Evolutionary conservation across 2,329 filamentous ascomycete species (phyloP), one percentile per base, ranked within the genome.

Genomic region (Fusarium incarnatum): DNA sequence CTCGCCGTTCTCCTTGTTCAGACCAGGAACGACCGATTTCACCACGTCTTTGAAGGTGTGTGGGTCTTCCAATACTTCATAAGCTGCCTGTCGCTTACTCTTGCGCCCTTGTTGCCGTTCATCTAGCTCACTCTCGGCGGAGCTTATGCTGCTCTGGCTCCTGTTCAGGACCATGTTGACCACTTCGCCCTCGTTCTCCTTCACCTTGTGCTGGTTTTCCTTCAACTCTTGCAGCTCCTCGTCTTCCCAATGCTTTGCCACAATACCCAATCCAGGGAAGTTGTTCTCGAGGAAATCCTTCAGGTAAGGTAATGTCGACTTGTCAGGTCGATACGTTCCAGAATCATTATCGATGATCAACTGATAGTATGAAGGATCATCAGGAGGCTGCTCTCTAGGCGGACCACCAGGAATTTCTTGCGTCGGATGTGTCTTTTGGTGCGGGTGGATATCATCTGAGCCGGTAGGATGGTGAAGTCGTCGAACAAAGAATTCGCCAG

Each of bases 261-360:
- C 84, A 47, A 97, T 84, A 54, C 91, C 89, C 2, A 98, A 82
- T 1, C 93, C 94, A 0, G 93, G 92, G 34, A 98, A 89, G 71
- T 95, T 94, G 25, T 79, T 80, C 32, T 89, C 82, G 4, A 98
- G 81, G 76, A 94, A 97, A 13, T 83, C 76, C 55, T 91, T 89
- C 2, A 98, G 84, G 1, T 90, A 78, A 0, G 92, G 92, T 2
- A 98, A 86, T 12, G 93, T 85, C 13, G 89, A 86, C 59, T 92
- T 91, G 76, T 97, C 94, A 0, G 95, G 95, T 1, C 95, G 88
- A 79, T 98, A 98, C 1, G 95, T 98, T 13, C 95, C 95, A 57
- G 91, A 94, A 80, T 97, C 95, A 76, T 98, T 98, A 83, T 98
- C 95, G 76, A 98, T 98, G 69, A 96, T 84, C 11, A 98, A 87